Evolutionary conservation across 2,329 filamentous ascomycete genomes (phyloP).

Genomic region (Epicoccum sorghinum): DNA sequence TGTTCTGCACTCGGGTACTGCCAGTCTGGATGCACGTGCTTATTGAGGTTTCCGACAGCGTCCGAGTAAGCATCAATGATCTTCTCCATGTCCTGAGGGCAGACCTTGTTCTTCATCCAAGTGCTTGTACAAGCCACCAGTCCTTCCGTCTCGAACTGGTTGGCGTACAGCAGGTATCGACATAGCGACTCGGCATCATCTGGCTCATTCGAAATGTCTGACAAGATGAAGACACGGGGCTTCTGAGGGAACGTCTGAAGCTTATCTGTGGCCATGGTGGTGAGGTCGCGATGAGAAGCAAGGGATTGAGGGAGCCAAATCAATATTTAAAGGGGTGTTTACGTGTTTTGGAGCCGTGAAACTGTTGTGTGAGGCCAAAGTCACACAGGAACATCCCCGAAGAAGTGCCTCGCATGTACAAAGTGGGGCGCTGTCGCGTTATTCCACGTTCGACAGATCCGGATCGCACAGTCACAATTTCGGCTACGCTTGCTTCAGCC

Average conservation of each 20-base stretch:
- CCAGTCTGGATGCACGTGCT: slow-evolving; percentile 49
- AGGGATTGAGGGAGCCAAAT: not conserved
- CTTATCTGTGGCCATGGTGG: slow-evolving; percentile 32
- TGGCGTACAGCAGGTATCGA: slow-evolving; percentile 46
- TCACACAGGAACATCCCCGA: slow-evolving; percentile 24
- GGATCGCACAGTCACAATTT: slow-evolving; percentile 23
- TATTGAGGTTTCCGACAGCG: slow-evolving; percentile 56
- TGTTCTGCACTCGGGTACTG: slow-evolving; percentile 38
- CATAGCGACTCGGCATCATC: slow-evolving; percentile 49
- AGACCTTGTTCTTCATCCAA: slow-evolving; percentile 48
- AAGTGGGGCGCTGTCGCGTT: slow-evolving; percentile 22
- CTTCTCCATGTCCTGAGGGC: slow-evolving; percentile 44
- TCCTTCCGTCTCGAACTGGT: slow-evolving; percentile 49
- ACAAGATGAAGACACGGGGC: slow-evolving; percentile 49
- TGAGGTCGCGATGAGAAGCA: not conserved
- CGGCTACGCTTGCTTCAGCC: slow-evolving; percentile 21
- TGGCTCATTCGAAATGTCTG: slow-evolving; percentile 50
- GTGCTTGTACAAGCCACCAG: slow-evolving; percentile 49
- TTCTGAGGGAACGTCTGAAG: slow-evolving; percentile 41
- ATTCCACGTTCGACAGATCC: slow-evolving; percentile 14
- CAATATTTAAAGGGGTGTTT: not conserved
- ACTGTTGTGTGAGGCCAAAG: slow-evolving; percentile 24
- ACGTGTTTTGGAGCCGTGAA: slow-evolving; percentile 14
- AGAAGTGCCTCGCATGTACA: slow-evolving; percentile 24
- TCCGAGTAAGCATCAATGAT: slow-evolving; percentile 44